Conservation (phyloP, 2,329 filamentous ascomycete genomes). For the Verticillium alfalfae region DNA sequence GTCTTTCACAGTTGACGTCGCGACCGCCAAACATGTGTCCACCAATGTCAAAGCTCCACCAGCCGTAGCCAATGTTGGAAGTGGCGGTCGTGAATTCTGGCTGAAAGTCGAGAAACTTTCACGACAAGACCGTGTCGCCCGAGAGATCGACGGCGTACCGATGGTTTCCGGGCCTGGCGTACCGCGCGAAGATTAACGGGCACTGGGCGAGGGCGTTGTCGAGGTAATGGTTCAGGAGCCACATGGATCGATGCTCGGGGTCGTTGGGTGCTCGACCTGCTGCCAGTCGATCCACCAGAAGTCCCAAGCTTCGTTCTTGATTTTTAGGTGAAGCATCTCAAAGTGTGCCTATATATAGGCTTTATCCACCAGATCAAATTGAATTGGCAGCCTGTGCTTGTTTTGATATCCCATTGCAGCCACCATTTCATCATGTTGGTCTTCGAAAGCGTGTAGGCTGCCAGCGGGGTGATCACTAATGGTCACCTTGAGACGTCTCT, state of each 20-base stretch:
- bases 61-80: conserved; percentile 62
- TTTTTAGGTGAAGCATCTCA: conserved; percentile 46
- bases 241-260: conserved; percentile 58
- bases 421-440: conserved; percentile 50
- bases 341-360: conserved; percentile 55
- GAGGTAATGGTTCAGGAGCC: conserved; percentile 59
- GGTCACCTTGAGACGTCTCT: conserved; percentile 44
- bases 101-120: conserved; percentile 57
- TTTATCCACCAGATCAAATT: conserved; percentile 48
- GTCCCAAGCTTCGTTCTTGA: conserved; percentile 52
- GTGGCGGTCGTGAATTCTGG: conserved; percentile 62
- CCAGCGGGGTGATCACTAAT: conserved; percentile 59
- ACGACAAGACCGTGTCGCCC: conserved; percentile 54
- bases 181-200: conserved; percentile 54
- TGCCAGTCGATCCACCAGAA: conserved; percentile 69
- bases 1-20: not conserved
- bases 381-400: conserved; percentile 39
- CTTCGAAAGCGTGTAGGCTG: conserved; percentile 51
- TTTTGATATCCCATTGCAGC: conserved; percentile 45
- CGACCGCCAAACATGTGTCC: conserved; percentile 49
- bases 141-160: conserved; percentile 62
- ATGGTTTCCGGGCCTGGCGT: conserved; percentile 57
- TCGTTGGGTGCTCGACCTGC: conserved; percentile 48
- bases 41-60: conserved; percentile 67
- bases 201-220: conserved; percentile 23